phyloP scores from a whole-genome alignment of 306 rosid genomes.

The Morella rubra region DNA sequence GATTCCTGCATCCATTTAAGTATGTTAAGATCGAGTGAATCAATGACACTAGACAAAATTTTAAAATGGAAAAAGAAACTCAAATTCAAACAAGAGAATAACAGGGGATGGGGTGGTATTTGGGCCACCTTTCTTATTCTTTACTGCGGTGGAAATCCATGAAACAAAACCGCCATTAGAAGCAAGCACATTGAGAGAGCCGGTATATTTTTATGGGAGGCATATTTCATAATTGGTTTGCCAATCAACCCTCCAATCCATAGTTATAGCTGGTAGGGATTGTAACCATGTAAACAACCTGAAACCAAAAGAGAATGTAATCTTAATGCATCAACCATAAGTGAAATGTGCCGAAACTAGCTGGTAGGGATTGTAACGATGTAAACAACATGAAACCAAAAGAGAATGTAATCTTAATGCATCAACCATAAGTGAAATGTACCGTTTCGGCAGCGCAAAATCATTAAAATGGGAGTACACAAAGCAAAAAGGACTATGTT shows the following conservation, averaged over 20 bases:
- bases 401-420: too few species aligned
- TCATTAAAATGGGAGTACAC: background rate
- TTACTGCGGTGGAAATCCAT: slow-evolving; percentile 1
- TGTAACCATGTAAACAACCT: too few species aligned
- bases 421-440: too few species aligned
- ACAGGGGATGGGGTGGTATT: background rate
- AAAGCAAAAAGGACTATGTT: background rate
- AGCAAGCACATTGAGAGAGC: background rate
- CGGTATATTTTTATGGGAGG: background rate
- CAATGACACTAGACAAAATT: background rate
- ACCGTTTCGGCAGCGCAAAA: too few species aligned
- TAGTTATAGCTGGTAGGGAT: too few species aligned
- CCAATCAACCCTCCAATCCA: background rate
- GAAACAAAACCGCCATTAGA: background rate
- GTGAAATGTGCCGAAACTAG: too few species aligned
- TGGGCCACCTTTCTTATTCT: background rate
- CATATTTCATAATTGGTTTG: background rate
- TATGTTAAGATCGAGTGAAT: background rate
- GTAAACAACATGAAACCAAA: too few species aligned
- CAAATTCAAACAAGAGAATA: background rate
- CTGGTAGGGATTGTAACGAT: too few species aligned
- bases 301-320: too few species aligned
- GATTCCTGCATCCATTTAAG: slow-evolving; percentile 1
- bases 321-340: too few species aligned
- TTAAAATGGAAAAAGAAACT: background rate